phyloP scores from a whole-genome alignment of 1,284 basidiomycete genomes.

The Rhodotorula sp. region DNA sequence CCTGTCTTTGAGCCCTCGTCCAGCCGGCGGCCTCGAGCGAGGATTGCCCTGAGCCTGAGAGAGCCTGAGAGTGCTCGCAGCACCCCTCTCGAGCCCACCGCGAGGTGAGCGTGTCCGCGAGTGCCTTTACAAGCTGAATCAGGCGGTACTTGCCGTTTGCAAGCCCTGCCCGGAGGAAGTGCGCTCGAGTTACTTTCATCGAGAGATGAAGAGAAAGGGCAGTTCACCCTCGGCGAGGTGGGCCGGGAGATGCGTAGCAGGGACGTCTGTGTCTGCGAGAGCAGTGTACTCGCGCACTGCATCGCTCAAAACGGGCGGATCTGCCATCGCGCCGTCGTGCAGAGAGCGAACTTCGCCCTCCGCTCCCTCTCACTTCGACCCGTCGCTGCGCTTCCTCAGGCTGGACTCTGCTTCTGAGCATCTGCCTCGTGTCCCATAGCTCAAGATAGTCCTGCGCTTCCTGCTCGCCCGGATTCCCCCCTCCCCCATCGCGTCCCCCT shows the following conservation, averaged over 20 bases:
- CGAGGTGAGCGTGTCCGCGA: constrained; percentile 82
- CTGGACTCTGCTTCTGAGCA: no score
- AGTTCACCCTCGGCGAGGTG: constrained; percentile 27
- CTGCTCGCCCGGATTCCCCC: no score
- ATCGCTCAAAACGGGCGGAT: not conserved
- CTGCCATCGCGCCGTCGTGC: not conserved
- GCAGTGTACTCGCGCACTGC: constrained; percentile 22
- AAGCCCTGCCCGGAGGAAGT: constrained; percentile 13
- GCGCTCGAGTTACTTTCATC: no score
- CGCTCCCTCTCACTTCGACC: not conserved
- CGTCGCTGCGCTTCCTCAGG: no score
- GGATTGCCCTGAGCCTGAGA: no score
- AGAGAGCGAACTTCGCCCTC: not conserved
- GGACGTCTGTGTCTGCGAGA: not conserved
- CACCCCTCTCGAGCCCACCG: no score
- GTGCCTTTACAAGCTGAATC: constrained; percentile 78
- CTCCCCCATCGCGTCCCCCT: no score
- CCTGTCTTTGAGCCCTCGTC: no score
- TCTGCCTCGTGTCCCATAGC: no score
- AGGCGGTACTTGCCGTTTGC: constrained; percentile 50
- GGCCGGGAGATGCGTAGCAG: constrained; percentile 9
- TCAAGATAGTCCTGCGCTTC: no score
- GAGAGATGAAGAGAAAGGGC: not conserved
- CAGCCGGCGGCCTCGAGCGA: no score
- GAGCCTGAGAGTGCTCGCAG: no score